Percentiles rank a stretch among this genome's conserved stretches.
phyloP scores from a whole-genome alignment of 2,329 filamentous ascomycete species.

The Neofusicoccum cordaticola region DNA sequence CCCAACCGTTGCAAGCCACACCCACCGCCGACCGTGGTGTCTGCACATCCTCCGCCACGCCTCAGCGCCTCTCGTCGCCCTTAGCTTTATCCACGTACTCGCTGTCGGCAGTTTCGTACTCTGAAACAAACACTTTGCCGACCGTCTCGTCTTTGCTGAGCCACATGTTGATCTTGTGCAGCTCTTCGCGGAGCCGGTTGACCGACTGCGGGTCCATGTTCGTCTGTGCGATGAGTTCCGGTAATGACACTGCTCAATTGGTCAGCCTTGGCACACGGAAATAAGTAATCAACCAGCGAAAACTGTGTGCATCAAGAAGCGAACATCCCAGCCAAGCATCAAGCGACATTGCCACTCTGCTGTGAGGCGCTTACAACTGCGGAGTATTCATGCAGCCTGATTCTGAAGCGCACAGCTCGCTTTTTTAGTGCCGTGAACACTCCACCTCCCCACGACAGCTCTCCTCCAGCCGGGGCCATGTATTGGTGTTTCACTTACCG shows the following conservation, averaged over 20 bases:
- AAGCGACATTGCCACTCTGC: background rate
- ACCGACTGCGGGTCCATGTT: conserved; percentile 96
- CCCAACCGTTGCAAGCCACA: background rate
- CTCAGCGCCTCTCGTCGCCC: conserved; percentile 23
- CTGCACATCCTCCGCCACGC: background rate
- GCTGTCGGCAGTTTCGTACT: conserved; percentile 70
- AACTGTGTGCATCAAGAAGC: conserved; percentile 1
- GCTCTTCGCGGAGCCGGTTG: conserved; percentile 81
- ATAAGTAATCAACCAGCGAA: conserved; percentile 2
- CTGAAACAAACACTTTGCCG: conserved; percentile 70
- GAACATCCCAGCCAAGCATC: background rate
- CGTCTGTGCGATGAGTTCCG: conserved; percentile 91
- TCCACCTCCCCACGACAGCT: background rate
- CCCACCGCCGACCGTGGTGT: background rate
- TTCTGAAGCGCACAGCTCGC: background rate
- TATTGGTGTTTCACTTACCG: conserved; percentile 55
- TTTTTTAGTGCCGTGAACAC: background rate
- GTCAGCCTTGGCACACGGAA: conserved; percentile 1
- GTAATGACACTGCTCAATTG: conserved; percentile 63
- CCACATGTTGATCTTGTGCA: conserved; percentile 83
- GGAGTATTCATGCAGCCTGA: background rate
- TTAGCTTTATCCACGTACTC: conserved; percentile 70
- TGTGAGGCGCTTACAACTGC: background rate
- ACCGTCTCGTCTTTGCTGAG: conserved; percentile 66
- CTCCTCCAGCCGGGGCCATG: background rate